These are phyloP conservation scores for Colletotrichum salicis DNA, from an alignment of 2,329 filamentous ascomycete genomes.

Conservation along the genomic window DNA sequence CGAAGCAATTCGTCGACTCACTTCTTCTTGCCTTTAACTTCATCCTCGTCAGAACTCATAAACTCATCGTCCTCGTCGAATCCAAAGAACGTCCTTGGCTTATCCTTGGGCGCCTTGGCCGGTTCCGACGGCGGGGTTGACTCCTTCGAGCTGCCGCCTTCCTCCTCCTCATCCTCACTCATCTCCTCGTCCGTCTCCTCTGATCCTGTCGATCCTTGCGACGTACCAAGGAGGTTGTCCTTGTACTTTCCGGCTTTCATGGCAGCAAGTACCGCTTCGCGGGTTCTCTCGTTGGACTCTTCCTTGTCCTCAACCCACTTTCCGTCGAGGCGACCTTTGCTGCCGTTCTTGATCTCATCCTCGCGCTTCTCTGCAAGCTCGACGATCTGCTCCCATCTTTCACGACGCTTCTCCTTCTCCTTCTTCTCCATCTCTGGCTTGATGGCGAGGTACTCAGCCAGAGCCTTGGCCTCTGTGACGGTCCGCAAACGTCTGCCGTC, in stretches of 20 bases:
- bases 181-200: slow-evolving; percentile 47
- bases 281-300: slow-evolving; percentile 84
- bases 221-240: slow-evolving; percentile 68
- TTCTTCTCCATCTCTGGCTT: slow-evolving; percentile 98
- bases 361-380: slow-evolving; percentile 85
- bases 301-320: slow-evolving; percentile 97
- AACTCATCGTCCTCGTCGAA: slow-evolving; percentile 85
- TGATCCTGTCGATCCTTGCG: slow-evolving; percentile 58
- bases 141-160: slow-evolving; percentile 57
- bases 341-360: slow-evolving; percentile 82
- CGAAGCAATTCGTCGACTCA: neutral
- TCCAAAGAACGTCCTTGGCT: slow-evolving; percentile 70
- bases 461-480: slow-evolving; percentile 92
- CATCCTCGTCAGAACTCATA: slow-evolving; percentile 75
- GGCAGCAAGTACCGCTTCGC: slow-evolving; percentile 77
- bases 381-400: slow-evolving; percentile 89
- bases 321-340: slow-evolving; percentile 79
- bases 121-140: slow-evolving; percentile 60
- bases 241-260: slow-evolving; percentile 73
- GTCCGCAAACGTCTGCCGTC: slow-evolving; percentile 91
- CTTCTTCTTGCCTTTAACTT: slow-evolving; percentile 47
- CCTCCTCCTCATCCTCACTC: slow-evolving; percentile 49
- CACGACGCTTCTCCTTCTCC: slow-evolving; percentile 86
- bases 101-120: slow-evolving; percentile 49
- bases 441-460: slow-evolving; percentile 93